Evolutionary conservation across 192 early-diverging fungal genomes (phyloP).

Genomic region (Podila epicladia): DNA sequence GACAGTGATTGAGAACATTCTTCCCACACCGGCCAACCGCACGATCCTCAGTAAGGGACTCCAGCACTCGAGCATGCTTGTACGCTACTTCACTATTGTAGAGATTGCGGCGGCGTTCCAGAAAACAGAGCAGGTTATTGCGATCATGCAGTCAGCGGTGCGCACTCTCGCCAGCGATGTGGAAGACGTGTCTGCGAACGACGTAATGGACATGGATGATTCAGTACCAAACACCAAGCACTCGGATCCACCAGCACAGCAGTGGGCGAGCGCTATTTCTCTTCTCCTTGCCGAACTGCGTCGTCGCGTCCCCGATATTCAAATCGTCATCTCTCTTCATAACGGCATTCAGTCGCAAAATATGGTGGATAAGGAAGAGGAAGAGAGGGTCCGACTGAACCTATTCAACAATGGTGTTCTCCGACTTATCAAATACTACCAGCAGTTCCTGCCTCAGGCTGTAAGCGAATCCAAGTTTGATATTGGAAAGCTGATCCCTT

Average conservation of each 20-base stretch:
- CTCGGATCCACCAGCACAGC: conserved; percentile 22
- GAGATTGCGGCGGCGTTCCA: conserved; percentile 67
- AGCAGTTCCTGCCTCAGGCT: conserved; percentile 69
- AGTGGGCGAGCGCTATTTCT: conserved; percentile 30
- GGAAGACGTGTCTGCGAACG: conserved; percentile 9
- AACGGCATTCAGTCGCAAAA: conserved; percentile 29
- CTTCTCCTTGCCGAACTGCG: conserved; percentile 66
- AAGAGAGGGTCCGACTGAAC: conserved; percentile 52
- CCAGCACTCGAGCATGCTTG: conserved; percentile 68
- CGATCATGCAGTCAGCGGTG: conserved; percentile 42
- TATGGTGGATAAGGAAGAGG: conserved; percentile 34
- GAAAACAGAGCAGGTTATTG: conserved; percentile 62
- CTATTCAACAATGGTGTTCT: conserved; percentile 64
- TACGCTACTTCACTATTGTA: conserved; percentile 70
- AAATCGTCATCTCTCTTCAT: conserved; percentile 66
- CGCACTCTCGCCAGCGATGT: conserved; percentile 19
- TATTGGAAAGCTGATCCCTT: conserved; percentile 76
- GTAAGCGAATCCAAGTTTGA: conserved; percentile 79
- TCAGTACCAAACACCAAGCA: neutral
- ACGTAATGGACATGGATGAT: conserved; percentile 3
- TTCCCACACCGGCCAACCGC: conserved; percentile 68
- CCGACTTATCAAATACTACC: conserved; percentile 72
- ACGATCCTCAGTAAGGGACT: conserved; percentile 65
- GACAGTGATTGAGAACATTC: conserved; percentile 73
- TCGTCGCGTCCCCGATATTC: conserved; percentile 75